Base-by-base conservation (phyloP, 2,329 filamentous ascomycete species). In the Metarhizium brunneum region DNA sequence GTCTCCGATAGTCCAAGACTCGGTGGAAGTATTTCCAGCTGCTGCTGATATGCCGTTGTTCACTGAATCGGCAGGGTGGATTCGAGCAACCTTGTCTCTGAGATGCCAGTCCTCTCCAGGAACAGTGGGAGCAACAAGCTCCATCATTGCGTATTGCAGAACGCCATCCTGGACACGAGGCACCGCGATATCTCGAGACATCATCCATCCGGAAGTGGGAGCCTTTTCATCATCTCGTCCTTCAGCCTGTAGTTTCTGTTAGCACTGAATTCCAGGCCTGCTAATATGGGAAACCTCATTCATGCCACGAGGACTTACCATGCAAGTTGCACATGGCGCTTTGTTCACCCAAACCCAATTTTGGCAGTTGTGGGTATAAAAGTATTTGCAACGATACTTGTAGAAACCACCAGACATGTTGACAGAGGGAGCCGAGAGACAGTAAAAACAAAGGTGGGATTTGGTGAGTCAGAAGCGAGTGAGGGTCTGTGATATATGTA, bases 321-420 rank as follows among this genome's bases (percentile, higher is more conserved):
- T 68, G 64, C 78, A 81, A 58, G 67, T 69, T 54, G 76, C 69
- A 64, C 78, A 81, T 11, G 76, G 69, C 40, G 74, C 69, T 54
- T 77, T 74, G 54, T 79, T 76, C 18, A 80, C 72, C 67, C 76
- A 80, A 11, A 81, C 78, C 78, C 78, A 81, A 60, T 81, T 76
- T 5, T 69, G 71, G 60, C 78, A 80, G 59, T 79, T 74, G 62
- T 78, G 71, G 35, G 75, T 73, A 56, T 73, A 73, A 61, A 77
- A 80, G 69, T 80, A 77, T 66, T 79, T 81, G 73, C 78, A 81
- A 47, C 75, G 72, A 65, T 78, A 81, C 68, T 76, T 79, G 64
- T 79, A 80, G 58, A 73, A 78, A 42, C 75, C 74, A 59, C 66
- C 64, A 50, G 65, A 68, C 66, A 69, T 69, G 60, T 56, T 61